These are phyloP conservation scores for Blastomyces emzantsi DNA, from an alignment of 2,329 filamentous ascomycete species.

Conservation along the genomic window DNA sequence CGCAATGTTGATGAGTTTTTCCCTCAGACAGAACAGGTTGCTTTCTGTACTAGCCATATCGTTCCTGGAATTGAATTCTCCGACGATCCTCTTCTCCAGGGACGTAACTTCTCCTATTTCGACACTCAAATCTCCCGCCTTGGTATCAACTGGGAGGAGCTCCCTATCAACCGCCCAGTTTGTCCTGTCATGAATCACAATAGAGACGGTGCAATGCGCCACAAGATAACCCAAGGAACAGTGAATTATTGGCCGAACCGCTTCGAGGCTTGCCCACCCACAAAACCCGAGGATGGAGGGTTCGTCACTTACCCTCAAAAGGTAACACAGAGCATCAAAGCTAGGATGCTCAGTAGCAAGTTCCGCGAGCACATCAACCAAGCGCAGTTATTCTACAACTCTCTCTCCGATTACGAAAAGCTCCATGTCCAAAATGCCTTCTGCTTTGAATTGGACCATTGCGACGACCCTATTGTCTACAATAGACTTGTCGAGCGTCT, in stretches of 20 bases:
- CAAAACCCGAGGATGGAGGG: conserved; percentile 52
- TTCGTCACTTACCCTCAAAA: conserved; percentile 60
- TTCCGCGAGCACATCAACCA: conserved; percentile 71
- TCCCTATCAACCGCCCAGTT: conserved; percentile 67
- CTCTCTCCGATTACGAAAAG: conserved; percentile 58
- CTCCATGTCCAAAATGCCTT: conserved; percentile 52
- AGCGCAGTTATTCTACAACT: conserved; percentile 78
- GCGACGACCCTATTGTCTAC: conserved; percentile 69
- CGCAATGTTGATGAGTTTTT: conserved; percentile 74
- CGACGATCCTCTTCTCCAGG: conserved; percentile 65
- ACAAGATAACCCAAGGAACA: conserved; percentile 62
- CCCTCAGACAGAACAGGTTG: conserved; percentile 70
- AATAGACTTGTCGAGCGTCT: conserved; percentile 59
- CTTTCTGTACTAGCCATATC: conserved; percentile 72
- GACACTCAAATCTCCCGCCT: conserved; percentile 54
- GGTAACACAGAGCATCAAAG: conserved; percentile 56
- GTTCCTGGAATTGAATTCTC: conserved; percentile 71
- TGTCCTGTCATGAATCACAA: conserved; percentile 69
- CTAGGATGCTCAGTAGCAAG: conserved; percentile 54
- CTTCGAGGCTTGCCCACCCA: conserved; percentile 54
- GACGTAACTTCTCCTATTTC: conserved; percentile 56
- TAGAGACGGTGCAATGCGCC: conserved; percentile 63
- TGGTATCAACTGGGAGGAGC: conserved; percentile 65
- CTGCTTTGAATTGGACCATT: conserved; percentile 68
- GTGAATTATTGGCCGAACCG: conserved; percentile 77